phyloP scores from a whole-genome alignment of 345 rosid species.

The Geranium rotundifolium region DNA sequence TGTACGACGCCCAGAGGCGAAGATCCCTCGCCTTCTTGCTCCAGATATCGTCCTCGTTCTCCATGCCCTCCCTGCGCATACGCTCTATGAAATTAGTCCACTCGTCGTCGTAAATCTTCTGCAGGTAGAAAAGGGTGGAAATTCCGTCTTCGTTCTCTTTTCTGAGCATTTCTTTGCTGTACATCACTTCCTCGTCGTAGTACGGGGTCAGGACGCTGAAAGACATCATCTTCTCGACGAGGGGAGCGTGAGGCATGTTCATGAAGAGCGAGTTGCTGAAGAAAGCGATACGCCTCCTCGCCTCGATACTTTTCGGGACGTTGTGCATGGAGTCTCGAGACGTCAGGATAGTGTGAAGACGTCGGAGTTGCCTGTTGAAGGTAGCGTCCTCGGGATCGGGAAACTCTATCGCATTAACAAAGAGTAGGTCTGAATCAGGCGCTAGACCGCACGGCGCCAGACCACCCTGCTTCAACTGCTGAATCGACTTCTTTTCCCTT shows the following conservation, averaged over 20 bases:
- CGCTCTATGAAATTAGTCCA: constrained; percentile 82
- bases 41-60: constrained; percentile 66
- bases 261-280: constrained; percentile 88
- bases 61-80: constrained; percentile 74
- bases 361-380: constrained; percentile 62
- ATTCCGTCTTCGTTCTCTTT: constrained; percentile 82
- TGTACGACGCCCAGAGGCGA: constrained; percentile 86
- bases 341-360: constrained; percentile 62
- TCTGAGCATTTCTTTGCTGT: constrained; percentile 51
- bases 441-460: constrained; percentile 29
- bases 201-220: constrained; percentile 87
- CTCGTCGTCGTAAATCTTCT: constrained; percentile 76
- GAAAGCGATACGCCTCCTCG: constrained; percentile 79
- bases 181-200: constrained; percentile 77
- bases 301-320: constrained; percentile 74
- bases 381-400: constrained; percentile 49
- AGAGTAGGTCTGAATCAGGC: constrained; percentile 47
- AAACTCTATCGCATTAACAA: constrained; percentile 59
- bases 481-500: constrained; percentile 17
- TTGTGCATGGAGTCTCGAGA: constrained; percentile 76
- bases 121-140: constrained; percentile 73
- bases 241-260: constrained; percentile 88
- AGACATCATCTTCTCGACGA: constrained; percentile 91
- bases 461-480: constrained; percentile 42
- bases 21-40: constrained; percentile 50